Conservation (phyloP, 257 asterid genomes). For the Solanum stenotomum region DNA sequence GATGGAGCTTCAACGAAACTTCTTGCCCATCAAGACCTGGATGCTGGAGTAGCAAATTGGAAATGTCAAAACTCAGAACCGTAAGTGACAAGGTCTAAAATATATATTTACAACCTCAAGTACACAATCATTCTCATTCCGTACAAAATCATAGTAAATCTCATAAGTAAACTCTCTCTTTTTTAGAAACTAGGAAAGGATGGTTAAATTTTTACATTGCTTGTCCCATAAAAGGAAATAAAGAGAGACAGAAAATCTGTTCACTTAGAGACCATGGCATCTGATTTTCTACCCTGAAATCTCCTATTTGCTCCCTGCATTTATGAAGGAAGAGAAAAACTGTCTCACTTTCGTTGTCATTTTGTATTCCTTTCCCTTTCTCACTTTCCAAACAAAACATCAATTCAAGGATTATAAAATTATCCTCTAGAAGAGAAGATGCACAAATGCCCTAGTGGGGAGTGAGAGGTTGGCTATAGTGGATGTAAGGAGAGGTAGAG, state of each 20-base stretch:
- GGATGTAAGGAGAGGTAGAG: too few species aligned
- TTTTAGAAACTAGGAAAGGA: neutral
- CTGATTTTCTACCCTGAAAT: too few species aligned
- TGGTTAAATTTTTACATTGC: neutral
- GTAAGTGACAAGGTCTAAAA: neutral
- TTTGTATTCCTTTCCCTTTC: too few species aligned
- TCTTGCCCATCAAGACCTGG: slow-evolving; percentile 44
- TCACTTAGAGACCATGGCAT: neutral
- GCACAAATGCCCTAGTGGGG: too few species aligned
- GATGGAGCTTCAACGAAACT: slow-evolving; percentile 31
- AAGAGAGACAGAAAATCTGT: neutral
- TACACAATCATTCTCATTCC: neutral
- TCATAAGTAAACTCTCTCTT: neutral
- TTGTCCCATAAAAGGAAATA: neutral
- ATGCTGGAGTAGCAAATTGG: slow-evolving; percentile 25
- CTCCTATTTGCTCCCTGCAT: too few species aligned
- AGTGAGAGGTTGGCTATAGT: too few species aligned
- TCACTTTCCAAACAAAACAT: too few species aligned
- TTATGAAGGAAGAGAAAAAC: too few species aligned
- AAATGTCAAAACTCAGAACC: neutral
- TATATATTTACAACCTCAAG: neutral
- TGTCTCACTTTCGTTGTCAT: too few species aligned
- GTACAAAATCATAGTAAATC: neutral
- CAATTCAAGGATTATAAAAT: too few species aligned
- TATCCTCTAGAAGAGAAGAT: too few species aligned